Evolutionary conservation across 192 early-diverging fungal genomes (phyloP), one percentile per base, ranked within the genome.

Genomic region (Backusella tuberculispora): DNA sequence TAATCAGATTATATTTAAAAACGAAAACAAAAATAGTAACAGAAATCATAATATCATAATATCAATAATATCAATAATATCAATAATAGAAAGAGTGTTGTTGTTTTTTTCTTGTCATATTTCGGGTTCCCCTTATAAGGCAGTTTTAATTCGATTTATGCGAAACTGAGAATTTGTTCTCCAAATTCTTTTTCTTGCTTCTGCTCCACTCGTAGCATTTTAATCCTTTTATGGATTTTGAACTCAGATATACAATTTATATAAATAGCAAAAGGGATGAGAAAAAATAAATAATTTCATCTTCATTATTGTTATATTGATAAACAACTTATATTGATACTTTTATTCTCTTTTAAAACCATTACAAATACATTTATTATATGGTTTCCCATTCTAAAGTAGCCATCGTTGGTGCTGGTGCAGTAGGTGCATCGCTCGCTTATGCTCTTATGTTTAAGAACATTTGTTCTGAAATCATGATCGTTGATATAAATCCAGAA

Each of bases 381-480:
- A 56, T 56, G 66, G 66, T n/a, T 67, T 19, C 41, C 19, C 66
- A 67, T 43, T 64, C 72, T 34, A 53, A 53, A 34, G 75, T 87
- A 3, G 78, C 88, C 4, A 78, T 89, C 46, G 84, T 87, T 63
- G 88, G 88, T 68, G 81, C 85, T 46, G 86, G 88, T 50, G 80
- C 79, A 40, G 88, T 89, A 29, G 88, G 88, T 15, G 85, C 88
- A 6, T 74, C 88, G 43, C 84, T 76, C 26, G 86, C 88, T 5
- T 86, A 82, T 76, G 80, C 86, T 1, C 76, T 83, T 42, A 77
- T 88, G 42, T 78, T 86, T 72, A 80, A 81, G 69, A 79, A 83
- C 12, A 83, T 86, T 37, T 77, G 81, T 1, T 82, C 78, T 7
- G 85, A 88, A 53, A 81, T 89, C 56, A 74, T 89, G 4, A 41